Evolutionary conservation across 371 early-diverging fungal genomes (phyloP), one percentile per base, ranked within the genome.

Genomic region (Haplosporangium sp.): DNA sequence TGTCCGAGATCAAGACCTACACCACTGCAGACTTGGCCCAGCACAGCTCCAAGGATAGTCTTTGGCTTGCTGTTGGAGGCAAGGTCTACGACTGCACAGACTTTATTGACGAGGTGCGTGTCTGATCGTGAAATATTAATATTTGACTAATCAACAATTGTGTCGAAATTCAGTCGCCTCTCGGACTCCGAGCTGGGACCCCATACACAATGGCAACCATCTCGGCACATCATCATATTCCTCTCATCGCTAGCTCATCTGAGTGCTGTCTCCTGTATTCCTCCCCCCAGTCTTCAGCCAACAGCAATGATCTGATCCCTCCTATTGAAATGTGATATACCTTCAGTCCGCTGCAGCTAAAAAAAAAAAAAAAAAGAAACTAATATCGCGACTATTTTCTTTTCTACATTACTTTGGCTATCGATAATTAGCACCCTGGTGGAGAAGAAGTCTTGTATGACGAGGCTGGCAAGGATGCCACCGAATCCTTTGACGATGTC

Each of bases 401-500:
- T n/a, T n/a, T n/a, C n/a, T n/a, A n/a, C n/a, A n/a, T n/a, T n/a
- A n/a, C n/a, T n/a, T n/a, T n/a, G n/a, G n/a, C n/a, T n/a, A n/a
- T n/a, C n/a, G n/a, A n/a, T n/a, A n/a, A n/a, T 52, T 82, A 93
- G 92, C 93, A 94, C 73, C 94, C 94, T 38, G 93, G 94, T 67
- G 94, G 94, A 71, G 93, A 92, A 64, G 93, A 93, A 70, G 91
- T 93, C 16, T 81, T 93, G 64, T 74, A 92, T 29, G 93, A 94
- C 69, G 87, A 90, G 73, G 93, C 85, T 72, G 98, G 96, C 56
- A 83, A 83, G 61, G 97, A 98, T 81, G 95, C 95, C 37, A 95
- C 96, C 50, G 95, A 90, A 65, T 93, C 95, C 58, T 98, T 97
- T 84, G 96, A 96, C 61, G 98, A 97, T 84, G 94, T 98, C 67